Conservation (phyloP, 192 early-diverging fungal species). For the Coemansia sp. region DNA sequence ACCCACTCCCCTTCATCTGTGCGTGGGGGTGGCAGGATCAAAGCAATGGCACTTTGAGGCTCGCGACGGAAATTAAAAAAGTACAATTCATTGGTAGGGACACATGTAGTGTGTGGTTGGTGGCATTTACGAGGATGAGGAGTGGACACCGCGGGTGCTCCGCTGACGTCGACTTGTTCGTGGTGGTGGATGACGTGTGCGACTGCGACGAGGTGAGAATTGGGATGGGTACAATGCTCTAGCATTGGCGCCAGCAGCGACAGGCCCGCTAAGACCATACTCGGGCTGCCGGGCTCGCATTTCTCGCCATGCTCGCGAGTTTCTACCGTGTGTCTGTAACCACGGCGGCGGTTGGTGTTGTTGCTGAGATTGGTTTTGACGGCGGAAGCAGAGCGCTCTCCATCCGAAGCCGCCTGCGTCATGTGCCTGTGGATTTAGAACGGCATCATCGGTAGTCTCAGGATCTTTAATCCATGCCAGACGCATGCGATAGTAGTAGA, state of each 20-base stretch:
- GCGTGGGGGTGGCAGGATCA: not conserved
- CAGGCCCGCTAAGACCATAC: slow-evolving; percentile 9
- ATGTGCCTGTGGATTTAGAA: slow-evolving; percentile 12
- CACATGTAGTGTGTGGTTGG: not conserved
- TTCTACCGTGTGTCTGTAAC: slow-evolving; percentile 24
- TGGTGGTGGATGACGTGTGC: not conserved
- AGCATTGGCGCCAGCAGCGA: not conserved
- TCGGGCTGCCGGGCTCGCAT: slow-evolving; percentile 27
- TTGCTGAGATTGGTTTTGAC: not conserved
- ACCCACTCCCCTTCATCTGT: not conserved
- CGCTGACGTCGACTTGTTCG: not conserved
- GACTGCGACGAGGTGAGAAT: not conserved
- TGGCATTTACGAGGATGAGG: not conserved
- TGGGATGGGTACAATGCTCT: slow-evolving; percentile 1
- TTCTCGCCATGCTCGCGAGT: slow-evolving; percentile 45
- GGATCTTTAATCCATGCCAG: slow-evolving; percentile 33
- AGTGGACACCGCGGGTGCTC: not conserved
- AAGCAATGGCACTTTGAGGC: not conserved
- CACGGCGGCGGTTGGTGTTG: slow-evolving; percentile 26
- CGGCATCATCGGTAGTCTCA: slow-evolving; percentile 27
- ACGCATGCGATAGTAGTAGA: slow-evolving; percentile 42
- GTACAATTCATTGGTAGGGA: not conserved
- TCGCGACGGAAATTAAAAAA: not conserved
- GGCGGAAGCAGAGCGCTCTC: slow-evolving; percentile 6
- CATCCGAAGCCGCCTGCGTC: slow-evolving; percentile 7